Percentiles rank a stretch among this genome's conserved stretches.
phyloP scores from a whole-genome alignment of 305 asterid genomes.

The Fraxinus greggii region DNA sequence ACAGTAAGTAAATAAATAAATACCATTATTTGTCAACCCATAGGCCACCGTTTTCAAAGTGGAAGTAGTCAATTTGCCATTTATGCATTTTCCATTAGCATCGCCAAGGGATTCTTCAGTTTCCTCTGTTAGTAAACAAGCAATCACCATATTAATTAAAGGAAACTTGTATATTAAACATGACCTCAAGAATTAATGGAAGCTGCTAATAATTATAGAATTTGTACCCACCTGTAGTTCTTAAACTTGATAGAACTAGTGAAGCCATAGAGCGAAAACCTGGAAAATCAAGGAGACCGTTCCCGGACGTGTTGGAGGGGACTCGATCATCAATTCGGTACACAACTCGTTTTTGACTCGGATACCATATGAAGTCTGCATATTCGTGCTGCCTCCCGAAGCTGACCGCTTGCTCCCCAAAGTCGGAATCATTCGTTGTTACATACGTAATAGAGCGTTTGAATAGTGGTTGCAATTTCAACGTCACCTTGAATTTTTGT shows the following conservation, averaged over 20 bases:
- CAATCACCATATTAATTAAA: background rate
- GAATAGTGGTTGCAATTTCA: constrained; percentile 52
- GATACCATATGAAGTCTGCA: constrained; percentile 64
- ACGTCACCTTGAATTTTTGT: constrained; percentile 42
- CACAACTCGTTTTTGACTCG: constrained; percentile 47
- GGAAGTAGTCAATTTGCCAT: constrained; percentile 33
- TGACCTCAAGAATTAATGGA: background rate
- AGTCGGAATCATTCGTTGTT: constrained; percentile 34
- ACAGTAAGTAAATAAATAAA: background rate
- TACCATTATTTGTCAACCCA: constrained; percentile 54
- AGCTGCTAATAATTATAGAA: background rate
- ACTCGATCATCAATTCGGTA: constrained; percentile 59
- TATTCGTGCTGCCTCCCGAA: constrained; percentile 60
- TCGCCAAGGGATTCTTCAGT: constrained; percentile 42
- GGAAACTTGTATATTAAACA: background rate
- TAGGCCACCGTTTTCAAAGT: constrained; percentile 30
- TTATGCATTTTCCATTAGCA: constrained; percentile 47
- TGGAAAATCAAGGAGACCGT: constrained; percentile 37
- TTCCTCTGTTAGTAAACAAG: constrained; percentile 39
- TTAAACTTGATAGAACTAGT: constrained; percentile 28
- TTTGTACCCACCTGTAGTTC: constrained; percentile 42
- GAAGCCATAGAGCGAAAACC: constrained; percentile 58
- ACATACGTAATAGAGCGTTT: constrained; percentile 46
- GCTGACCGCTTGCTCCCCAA: constrained; percentile 39
- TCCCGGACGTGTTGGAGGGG: constrained; percentile 34